These are phyloP conservation scores for Cucurbita moschata DNA, from an alignment of 306 rosid species.

Conservation along the genomic window DNA sequence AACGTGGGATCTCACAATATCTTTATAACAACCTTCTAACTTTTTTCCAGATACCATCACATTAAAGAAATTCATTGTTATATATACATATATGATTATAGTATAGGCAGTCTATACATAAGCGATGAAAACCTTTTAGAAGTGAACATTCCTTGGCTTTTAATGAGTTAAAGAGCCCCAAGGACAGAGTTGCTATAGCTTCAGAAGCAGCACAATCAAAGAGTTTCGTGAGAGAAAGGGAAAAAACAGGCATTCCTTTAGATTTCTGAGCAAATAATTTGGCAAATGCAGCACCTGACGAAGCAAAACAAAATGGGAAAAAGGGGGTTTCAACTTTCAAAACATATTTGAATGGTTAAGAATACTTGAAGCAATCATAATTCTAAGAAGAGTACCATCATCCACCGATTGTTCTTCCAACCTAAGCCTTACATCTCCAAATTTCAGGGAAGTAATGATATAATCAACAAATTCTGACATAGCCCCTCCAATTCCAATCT, in stretches of 20 bases:
- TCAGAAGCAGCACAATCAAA: constrained; percentile 43
- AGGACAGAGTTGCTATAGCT: constrained; percentile 41
- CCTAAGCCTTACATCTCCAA: constrained; percentile 54
- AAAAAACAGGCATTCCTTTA: constrained; percentile 76
- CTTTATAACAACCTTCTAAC: background rate
- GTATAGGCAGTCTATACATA: background rate
- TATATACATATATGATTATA: background rate
- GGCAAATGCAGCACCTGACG: constrained; percentile 33
- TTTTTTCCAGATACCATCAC: background rate
- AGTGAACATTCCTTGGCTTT: constrained; percentile 25
- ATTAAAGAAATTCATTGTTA: background rate
- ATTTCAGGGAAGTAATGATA: constrained; percentile 44
- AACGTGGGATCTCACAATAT: no score
- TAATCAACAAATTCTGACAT: constrained; percentile 70
- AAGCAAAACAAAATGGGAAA: background rate
- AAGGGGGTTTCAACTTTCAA: background rate
- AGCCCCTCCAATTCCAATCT: constrained; percentile 70
- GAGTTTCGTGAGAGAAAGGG: constrained; percentile 56
- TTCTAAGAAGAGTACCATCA: constrained; percentile 14
- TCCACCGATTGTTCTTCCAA: constrained; percentile 28
- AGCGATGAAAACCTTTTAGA: constrained; percentile 28
- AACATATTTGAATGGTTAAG: background rate
- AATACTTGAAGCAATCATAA: background rate
- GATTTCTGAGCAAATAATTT: constrained; percentile 69
- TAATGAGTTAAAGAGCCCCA: constrained; percentile 47